Conservation (phyloP, 78 protist genomes). For the Protostelium mycophagum region DNA sequence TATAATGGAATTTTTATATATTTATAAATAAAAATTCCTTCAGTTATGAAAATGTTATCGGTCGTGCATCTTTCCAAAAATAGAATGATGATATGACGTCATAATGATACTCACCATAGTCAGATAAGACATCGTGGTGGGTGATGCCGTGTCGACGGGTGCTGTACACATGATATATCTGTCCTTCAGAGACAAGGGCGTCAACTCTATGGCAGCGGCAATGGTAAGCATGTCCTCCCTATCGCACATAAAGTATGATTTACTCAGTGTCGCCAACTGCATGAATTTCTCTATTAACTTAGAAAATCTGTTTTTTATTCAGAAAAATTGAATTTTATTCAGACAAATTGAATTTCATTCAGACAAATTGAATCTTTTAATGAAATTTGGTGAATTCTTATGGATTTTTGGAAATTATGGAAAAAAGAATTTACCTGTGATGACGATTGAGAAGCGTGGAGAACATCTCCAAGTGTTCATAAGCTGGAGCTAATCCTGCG, state of each 20-base stretch:
- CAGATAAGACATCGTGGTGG: neutral
- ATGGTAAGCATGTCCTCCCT: neutral
- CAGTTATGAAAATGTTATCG: too few species aligned
- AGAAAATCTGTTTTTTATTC: neutral
- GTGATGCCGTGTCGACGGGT: neutral
- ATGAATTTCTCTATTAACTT: neutral
- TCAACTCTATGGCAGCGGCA: neutral
- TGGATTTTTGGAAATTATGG: neutral
- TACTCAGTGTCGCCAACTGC: neutral
- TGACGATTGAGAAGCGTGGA: neutral
- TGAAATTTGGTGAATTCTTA: too few species aligned
- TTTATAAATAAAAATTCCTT: too few species aligned
- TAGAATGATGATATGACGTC: too few species aligned
- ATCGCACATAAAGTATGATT: neutral
- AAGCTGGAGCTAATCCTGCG: neutral
- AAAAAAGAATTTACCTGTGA: neutral
- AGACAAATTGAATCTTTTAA: too few species aligned
- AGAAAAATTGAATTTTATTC: too few species aligned
- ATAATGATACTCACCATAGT: neutral
- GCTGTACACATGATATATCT: neutral
- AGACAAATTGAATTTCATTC: too few species aligned
- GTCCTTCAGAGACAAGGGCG: neutral
- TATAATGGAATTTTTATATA: too few species aligned
- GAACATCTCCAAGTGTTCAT: neutral
- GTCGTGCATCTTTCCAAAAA: too few species aligned